Evolutionary conservation across 805 yeast genomes (phyloP), one percentile per base, ranked within the genome.

Genomic region (Yarrowia alimentaria): DNA sequence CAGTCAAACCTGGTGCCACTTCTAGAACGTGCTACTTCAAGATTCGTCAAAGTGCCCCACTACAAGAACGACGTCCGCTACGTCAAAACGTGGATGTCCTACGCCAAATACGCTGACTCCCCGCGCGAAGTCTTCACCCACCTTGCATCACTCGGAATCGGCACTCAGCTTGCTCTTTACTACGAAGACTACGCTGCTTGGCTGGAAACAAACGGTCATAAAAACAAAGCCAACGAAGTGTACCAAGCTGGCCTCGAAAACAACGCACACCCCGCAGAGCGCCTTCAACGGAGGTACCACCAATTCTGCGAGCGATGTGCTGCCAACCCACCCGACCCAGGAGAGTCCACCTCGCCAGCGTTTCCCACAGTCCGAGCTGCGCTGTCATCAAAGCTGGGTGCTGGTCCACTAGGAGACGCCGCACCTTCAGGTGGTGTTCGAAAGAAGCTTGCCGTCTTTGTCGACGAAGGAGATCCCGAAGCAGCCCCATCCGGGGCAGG

Each of bases 11-110:
- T 88, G 43, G 65, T 88, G 3, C 69, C 66, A 12, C 61, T 85
- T 9, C 68, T 90, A 25, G 95, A 87, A 61, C 68, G 82, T 38
- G 83, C 93, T 57, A 81, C 94, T 0, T 75, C 79, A 30, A 73
- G 72, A 54, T 85, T 87, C 61, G 72, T 80, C 58, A 85, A 83
- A 57, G 76, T 74, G 24, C 66, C 67, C 0, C 79, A 78, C 55
- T 91, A 89, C 63, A 81, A 80, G 54, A 83, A 90, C 62, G 97
- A 91, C 62, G 80, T 91, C 1, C 68, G 97, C 40, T 89, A 85
- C 61, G 65, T 91, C 43, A 76, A 74, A 55, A 74, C 89, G 1
- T 91, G 99, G 97, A 65, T 90, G 30, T 80, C 79, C 57, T 89
- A 87, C 63, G 78, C 85, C 7, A 76, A 74, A 18, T 80, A 75